Evolutionary conservation across 2,329 filamentous ascomycete species (phyloP), one percentile per base, ranked within the genome.

Genomic region (Cytospora mali): DNA sequence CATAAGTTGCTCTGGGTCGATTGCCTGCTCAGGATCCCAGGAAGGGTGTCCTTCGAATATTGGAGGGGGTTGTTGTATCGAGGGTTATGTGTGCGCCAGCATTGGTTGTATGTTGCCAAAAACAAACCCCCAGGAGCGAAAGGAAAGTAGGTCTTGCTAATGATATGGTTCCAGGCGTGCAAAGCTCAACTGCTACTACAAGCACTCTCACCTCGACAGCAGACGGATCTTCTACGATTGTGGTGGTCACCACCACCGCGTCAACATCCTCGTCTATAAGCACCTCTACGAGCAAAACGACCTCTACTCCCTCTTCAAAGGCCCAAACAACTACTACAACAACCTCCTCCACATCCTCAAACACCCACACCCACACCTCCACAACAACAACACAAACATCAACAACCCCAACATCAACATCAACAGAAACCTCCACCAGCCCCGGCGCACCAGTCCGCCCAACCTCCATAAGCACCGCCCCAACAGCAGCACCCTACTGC

Each of bases 11-110:
- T 82, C 81, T 4, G 88, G 88, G 11, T 76, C 77, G 1, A 85
- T 93, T 6, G 83, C 81, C 0, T 71, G 71, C n/a, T 93, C 91
- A 67, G 79, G 80, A 2, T 76, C 79, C 4, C 87, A 83, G 48
- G 87, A 89, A 13, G 84, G 84, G 55, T 94, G 91, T 71, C 80
- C 87, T 0, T 80, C 84, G 9, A 81, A 82, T 35, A 73, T 88
- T 0, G 90, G 90, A 3, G 90, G 90, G 16, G 91, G 90, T 2
- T 94, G 91, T 71, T 94, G 91, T 72, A 86, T 93, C 13, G 80
- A 86, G 0, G 89, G 89, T 5, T 93, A 86, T 70, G 79, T 84
- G 1, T 94, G 91, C 69, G 79, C 85, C 62, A 87, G 87, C 21
- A 77, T 88, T 62, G 91, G 90, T 27, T 94, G 91, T 88, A 77